Evolutionary conservation across 331 rosid genomes (phyloP).

Genomic region (Malus hybrid): DNA sequence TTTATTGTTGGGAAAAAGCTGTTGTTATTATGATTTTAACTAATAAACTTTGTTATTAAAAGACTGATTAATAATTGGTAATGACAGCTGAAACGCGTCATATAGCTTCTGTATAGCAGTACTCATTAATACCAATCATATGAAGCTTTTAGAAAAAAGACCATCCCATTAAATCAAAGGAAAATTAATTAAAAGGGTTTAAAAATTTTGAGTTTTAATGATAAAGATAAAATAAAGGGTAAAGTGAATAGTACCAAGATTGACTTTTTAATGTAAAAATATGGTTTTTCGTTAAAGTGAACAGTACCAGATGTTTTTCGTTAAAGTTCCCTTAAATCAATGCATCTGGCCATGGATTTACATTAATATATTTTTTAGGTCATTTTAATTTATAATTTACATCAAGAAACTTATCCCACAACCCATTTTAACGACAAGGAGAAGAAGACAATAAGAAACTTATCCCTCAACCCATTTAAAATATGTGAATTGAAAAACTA

Average conservation of each 20-base stretch:
- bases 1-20: not conserved
- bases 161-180: too few species aligned
- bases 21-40: not conserved
- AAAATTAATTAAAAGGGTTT: too few species aligned
- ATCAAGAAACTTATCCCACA: not conserved
- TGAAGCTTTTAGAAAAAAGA: too few species aligned
- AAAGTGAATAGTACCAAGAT: too few species aligned
- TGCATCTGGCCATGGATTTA: not conserved
- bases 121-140: too few species aligned
- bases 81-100: not conserved
- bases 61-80: not conserved
- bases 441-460: not conserved
- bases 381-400: not conserved
- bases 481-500: not conserved
- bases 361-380: not conserved
- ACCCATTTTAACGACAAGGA: not conserved
- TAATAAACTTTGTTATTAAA: not conserved
- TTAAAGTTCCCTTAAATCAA: too few species aligned
- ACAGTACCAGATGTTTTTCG: too few species aligned
- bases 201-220: too few species aligned
- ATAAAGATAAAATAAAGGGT: too few species aligned
- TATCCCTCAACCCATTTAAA: not conserved
- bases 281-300: too few species aligned
- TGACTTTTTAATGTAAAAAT: too few species aligned
- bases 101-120: not conserved